These are phyloP conservation scores for Solanum hybrid DNA, from an alignment of 305 asterid species.

Conservation along the genomic window DNA sequence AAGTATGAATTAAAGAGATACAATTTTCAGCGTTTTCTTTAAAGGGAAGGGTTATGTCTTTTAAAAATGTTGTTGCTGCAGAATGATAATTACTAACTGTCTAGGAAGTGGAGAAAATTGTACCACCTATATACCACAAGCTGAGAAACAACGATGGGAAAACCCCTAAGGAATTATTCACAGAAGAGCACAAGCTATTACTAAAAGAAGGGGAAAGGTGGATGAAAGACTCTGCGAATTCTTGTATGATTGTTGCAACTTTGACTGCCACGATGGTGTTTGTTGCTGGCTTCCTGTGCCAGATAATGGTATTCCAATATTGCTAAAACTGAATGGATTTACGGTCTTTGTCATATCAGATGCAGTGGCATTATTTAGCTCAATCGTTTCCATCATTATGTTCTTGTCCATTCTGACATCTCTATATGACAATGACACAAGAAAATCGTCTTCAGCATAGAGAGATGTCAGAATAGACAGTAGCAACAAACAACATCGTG, in stretches of 20 bases:
- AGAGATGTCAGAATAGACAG: conserved; percentile 33
- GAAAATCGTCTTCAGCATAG: conserved; percentile 30
- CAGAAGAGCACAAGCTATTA: conserved; percentile 20
- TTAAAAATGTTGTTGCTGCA: not conserved
- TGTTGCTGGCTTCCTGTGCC: conserved; percentile 35
- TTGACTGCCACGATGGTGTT: conserved; percentile 30
- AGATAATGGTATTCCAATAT: conserved; percentile 23
- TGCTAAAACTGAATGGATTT: conserved; percentile 10
- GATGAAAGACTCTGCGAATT: conserved; percentile 31
- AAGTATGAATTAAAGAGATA: not conserved
- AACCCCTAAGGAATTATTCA: conserved; percentile 25
- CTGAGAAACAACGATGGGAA: conserved; percentile 11
- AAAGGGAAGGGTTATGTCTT: not conserved
- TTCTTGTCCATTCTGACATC: conserved; percentile 33
- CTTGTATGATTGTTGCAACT: conserved; percentile 32
- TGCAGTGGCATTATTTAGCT: conserved; percentile 20
- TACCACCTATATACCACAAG: conserved; percentile 16
- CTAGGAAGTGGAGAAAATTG: conserved; percentile 28
- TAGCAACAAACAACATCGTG: conserved; percentile 33
- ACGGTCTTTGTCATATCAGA: conserved; percentile 20
- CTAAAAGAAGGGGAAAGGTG: conserved; percentile 28
- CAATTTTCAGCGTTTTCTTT: not conserved
- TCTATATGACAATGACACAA: conserved; percentile 23
- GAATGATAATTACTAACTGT: not conserved
- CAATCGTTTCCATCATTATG: conserved; percentile 29